A percentile compares a stretch with the other conserved stretches of the same genome.
These are phyloP conservation scores for Diutina pseudorugosa DNA, from an alignment of 1,139 yeast species.

Conservation along the genomic window DNA sequence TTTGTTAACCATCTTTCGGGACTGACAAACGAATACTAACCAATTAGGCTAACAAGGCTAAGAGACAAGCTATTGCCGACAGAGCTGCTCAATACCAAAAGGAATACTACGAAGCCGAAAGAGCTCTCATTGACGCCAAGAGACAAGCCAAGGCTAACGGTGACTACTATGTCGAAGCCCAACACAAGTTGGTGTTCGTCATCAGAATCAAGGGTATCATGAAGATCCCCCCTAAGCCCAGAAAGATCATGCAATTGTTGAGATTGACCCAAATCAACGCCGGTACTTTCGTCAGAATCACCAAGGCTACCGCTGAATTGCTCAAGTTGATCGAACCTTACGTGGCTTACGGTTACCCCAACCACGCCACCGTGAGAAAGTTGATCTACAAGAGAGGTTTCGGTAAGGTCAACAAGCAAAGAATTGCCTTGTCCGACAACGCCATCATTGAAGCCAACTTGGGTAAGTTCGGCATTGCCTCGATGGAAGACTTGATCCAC, in stretches of 20 bases:
- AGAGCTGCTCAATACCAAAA: slow-evolving; percentile 97
- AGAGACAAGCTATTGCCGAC: slow-evolving; percentile 90
- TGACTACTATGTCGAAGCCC: slow-evolving; percentile 95
- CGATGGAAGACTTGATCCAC: slow-evolving; percentile 96
- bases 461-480: slow-evolving; percentile 94
- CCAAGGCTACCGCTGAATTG: slow-evolving; percentile 97
- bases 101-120: slow-evolving; percentile 94
- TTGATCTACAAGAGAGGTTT: slow-evolving; percentile 98
- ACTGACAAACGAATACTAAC: slow-evolving; percentile 55
- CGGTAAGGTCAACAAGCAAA: slow-evolving; percentile 99
- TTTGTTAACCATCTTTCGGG: slow-evolving; percentile 99
- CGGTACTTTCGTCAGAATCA: slow-evolving; percentile 95
- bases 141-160: slow-evolving; percentile 96
- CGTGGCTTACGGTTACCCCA: slow-evolving; percentile 99
- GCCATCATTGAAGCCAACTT: slow-evolving; percentile 85
- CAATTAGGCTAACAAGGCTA: slow-evolving; percentile 66
- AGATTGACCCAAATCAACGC: slow-evolving; percentile 97
- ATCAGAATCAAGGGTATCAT: slow-evolving; percentile 99
- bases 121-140: slow-evolving; percentile 83
- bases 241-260: slow-evolving; percentile 96
- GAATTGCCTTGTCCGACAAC: slow-evolving; percentile 91
- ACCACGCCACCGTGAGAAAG: slow-evolving; percentile 89
- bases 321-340: slow-evolving; percentile 97
- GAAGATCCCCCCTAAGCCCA: slow-evolving; percentile 99
- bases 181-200: slow-evolving; percentile 92